Evolutionary conservation across 441 rosid species (phyloP).

Genomic region (Pelargonium citronellum): DNA sequence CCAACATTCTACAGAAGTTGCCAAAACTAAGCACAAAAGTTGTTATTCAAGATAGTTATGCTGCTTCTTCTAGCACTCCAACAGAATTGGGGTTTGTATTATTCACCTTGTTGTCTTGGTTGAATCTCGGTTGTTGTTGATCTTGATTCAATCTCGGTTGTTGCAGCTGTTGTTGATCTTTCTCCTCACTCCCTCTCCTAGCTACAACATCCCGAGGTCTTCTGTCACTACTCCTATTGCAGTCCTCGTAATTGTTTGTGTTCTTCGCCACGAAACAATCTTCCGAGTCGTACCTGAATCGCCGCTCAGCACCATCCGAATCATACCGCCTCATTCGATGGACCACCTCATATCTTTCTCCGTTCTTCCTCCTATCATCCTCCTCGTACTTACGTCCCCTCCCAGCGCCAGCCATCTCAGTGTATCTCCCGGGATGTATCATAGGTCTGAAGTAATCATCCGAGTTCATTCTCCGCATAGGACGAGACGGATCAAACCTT

Average conservation of each 20-base stretch:
- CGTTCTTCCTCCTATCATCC: conserved; percentile 27
- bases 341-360: conserved; percentile 30
- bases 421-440: conserved; percentile 28
- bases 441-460: conserved; percentile 29
- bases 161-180: background rate
- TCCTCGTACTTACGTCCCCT: conserved; percentile 31
- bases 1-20: conserved; percentile 7
- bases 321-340: conserved; percentile 28
- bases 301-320: conserved; percentile 25
- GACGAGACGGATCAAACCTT: conserved; percentile 31
- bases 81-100: conserved; percentile 11
- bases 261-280: conserved; percentile 24
- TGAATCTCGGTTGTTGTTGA: conserved; percentile 2
- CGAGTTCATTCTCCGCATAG: conserved; percentile 24
- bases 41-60: background rate
- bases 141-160: conserved; percentile 5
- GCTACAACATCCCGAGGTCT: conserved; percentile 7
- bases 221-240: conserved; percentile 13
- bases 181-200: conserved; percentile 18
- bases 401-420: conserved; percentile 20
- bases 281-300: conserved; percentile 26
- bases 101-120: conserved; percentile 11
- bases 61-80: conserved; percentile 6
- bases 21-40: background rate
- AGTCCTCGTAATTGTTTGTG: conserved; percentile 17